These are phyloP conservation scores for Carpinus viminea DNA, from an alignment of 306 rosid species.

Conservation along the genomic window DNA sequence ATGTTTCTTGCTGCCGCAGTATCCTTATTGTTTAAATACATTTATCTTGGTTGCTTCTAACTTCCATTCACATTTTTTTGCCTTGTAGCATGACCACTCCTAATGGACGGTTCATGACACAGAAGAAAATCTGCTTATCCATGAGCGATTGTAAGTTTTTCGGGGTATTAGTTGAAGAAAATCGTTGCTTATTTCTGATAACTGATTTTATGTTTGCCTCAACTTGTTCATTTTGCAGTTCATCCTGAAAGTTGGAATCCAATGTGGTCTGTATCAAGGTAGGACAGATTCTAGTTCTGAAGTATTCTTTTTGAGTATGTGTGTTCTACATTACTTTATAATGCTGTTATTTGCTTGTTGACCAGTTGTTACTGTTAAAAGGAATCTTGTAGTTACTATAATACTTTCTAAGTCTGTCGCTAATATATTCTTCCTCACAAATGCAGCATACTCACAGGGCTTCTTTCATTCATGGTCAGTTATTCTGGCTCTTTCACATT, in stretches of 20 bases:
- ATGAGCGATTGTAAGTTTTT: conserved; percentile 93
- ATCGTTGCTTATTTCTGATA: conserved; percentile 14
- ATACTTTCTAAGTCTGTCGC: conserved; percentile 19
- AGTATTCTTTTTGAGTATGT: neutral
- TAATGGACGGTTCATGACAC: conserved; percentile 91
- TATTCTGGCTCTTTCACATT: conserved; percentile 27
- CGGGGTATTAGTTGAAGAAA: conserved; percentile 7
- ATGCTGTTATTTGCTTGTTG: conserved; percentile 22
- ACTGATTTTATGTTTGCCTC: conserved; percentile 19
- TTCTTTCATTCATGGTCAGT: conserved; percentile 97
- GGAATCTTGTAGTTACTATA: conserved; percentile 23
- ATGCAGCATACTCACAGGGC: conserved; percentile 97
- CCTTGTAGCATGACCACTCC: conserved; percentile 89
- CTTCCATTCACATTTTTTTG: neutral
- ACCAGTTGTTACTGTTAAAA: conserved; percentile 4
- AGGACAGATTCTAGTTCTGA: conserved; percentile 26
- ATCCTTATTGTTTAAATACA: neutral
- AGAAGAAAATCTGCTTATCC: conserved; percentile 88
- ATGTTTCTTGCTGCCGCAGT: neutral
- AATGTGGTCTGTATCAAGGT: conserved; percentile 99
- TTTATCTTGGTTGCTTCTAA: conserved; percentile 2
- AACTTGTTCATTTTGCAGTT: conserved; percentile 53
- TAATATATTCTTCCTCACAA: conserved; percentile 36
- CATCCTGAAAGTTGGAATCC: conserved; percentile 99
- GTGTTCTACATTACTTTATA: conserved; percentile 3